Base-by-base conservation (phyloP, 305 asterid genomes). In the Vinca major region DNA sequence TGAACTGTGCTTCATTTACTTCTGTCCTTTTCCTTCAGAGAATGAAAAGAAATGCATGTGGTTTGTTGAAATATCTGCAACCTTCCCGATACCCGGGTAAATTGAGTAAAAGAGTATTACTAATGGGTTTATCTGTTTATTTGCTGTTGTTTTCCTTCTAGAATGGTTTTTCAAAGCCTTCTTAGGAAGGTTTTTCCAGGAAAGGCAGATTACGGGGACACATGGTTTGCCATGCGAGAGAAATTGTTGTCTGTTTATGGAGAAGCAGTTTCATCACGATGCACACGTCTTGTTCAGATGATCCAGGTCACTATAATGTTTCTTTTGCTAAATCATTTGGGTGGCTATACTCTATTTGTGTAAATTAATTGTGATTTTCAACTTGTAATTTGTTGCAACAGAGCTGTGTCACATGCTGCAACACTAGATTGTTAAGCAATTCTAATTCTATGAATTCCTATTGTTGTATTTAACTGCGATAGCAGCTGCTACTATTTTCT, bases 81-180 rank as follows among this genome's bases (percentile, higher is more conserved):
- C 39, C 3, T 55, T 21, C 61, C 16, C 39, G 1, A 10, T 37
- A 20, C 60, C 60, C 37, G 0, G 2, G 33, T 5, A 20, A 55
- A 55, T 49, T 41, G 51, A 16, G 6, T 16, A 3, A 50, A 47
- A 44, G 36, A 5, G 51, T 56, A 40, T 62, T 63, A 60, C 65
- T 36, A 55, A 20, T 55, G 65, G 48, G 66, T 56, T 69, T 68
- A 71, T 78, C 81, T 74, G 73, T 74, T 58, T 73, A 44, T 65
- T 37, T 62, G 45, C 9, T 75, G 77, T 60, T 63, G 40, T 74
- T 70, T 77, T 9, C 71, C 71, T 77, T 64, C 78, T 78, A 93
- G 99, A 80, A 77, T 55, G 88, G 86, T 85, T 71, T 77, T 91
- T 85, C 90, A 79, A 80, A 90, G 86, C 80, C 94, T 93, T 76